Evolutionary conservation across 2,329 filamentous ascomycete species (phyloP).

Genomic region (Penicillium psychrosexuale): DNA sequence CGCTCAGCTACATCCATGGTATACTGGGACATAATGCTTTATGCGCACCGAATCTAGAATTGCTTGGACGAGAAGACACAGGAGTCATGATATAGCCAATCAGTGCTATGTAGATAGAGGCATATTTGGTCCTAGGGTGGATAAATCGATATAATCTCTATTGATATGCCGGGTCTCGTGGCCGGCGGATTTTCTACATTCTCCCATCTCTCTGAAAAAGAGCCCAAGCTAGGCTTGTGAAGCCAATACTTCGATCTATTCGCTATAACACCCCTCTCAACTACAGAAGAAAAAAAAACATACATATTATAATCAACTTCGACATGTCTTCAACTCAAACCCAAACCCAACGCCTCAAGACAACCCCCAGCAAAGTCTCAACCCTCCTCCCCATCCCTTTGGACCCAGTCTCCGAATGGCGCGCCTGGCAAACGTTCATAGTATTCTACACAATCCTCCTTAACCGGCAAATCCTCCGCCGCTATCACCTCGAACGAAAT

Average conservation of each 20-base stretch:
- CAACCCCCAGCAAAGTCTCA: not conserved
- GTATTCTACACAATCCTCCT: constrained; percentile 19
- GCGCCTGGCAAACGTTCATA: constrained; percentile 19
- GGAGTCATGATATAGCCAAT: not conserved
- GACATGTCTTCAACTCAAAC: not conserved
- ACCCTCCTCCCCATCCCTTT: not conserved
- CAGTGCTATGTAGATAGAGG: not conserved
- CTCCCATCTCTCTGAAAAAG: not conserved
- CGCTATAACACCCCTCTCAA: not conserved
- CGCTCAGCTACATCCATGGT: not conserved
- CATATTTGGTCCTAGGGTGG: not conserved
- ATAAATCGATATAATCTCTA: not conserved
- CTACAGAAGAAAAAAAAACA: not conserved
- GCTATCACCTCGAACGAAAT: constrained; percentile 21
- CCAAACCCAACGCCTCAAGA: not conserved
- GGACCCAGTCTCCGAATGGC: constrained; percentile 20
- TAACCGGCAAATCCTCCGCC: constrained; percentile 21
- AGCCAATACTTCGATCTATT: not conserved
- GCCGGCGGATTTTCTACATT: not conserved
- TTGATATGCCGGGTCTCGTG: not conserved
- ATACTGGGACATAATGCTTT: no score
- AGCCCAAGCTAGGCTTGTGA: not conserved
- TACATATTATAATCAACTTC: not conserved
- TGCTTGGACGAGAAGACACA: not conserved
- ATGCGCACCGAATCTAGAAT: not conserved